Evolutionary conservation across 179 eudicot species (phyloP), one percentile per base, ranked within the genome.

Genomic region (Carnegiea gigantea): DNA sequence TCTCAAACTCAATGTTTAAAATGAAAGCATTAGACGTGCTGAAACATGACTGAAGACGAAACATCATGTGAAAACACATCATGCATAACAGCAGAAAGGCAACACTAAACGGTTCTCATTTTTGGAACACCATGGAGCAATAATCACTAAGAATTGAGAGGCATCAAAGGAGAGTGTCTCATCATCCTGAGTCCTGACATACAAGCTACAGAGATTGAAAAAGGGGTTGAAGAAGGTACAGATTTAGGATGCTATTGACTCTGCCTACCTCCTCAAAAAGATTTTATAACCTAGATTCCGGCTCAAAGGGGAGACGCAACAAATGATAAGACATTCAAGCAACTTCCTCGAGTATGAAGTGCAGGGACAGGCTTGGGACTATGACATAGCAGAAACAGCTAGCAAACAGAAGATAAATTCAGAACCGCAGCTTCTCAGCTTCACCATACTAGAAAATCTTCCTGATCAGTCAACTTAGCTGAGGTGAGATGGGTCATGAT

Each of bases 111-210:
- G 57, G 46, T 60, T 18, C 24, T 17, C 82, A 18, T 6, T 80
- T 73, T 43, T 11, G 57, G 78, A 70, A 46, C 78, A 40, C 43
- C 3, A 62, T 62, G 54, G 23, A 72, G 60, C 33, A 43, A 73
- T 43, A 49, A 80, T 72, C 71, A 80, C 64, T 73, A 57, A 76
- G 43, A 53, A 54, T 46, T 23, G 68, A 62, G 68, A 62, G 30
- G 33, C 82, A 71, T 70, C 70, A 79, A 38, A 53, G 28, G 4
- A 6, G 38, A 70, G 77, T 26, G 67, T 79, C 77, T 79, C 82
- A 79, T 79, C 77, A 72, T 36, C 62, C 17, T 53, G 21, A 40
- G 54, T 36, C 62, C 77, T 59, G 33, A 71, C 76, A 70, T 46
- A 49, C 48, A 79, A 79, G 77, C 44, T 79, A 53, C 20, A 38